Base-by-base conservation (phyloP, 129 eudicot genomes). In the Arctium minus region DNA sequence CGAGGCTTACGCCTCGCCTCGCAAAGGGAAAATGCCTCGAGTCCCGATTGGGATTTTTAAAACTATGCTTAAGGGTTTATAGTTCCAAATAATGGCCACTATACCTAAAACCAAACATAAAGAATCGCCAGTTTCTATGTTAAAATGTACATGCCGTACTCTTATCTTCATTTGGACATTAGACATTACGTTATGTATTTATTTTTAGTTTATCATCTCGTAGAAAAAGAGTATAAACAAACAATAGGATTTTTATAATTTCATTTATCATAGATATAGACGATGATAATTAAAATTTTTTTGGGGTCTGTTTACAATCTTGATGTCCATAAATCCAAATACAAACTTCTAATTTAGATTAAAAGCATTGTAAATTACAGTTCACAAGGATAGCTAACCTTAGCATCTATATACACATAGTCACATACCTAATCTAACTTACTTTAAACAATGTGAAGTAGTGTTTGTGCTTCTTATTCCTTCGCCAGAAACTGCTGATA, bases 391-490 rank as follows among this genome's bases (percentile, higher is more conserved):
- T 72, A 42, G 2, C 44, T 9, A 46, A 53, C 32, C 5, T 27
- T 70, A 80, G 38, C 70, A 80, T 32, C 39, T 32, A 9, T 70
- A 79, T 69, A 15, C 18, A 4, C 35, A 8, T 7, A 7, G 8
- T 67, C 18, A 27, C 32, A 27, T 65, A 9, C 71, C 3, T 50
- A 37, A 36, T 38, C 35, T 22, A 72, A 50, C 37, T 35, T 80
- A 42, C 27, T 48, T 30, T 22, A 60, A 80, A 80, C 70, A 1
- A 76, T 76, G 48, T 15, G 46, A 53, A 53, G 80, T 76, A 75
- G 78, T 29, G 68, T 6, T 29, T 40, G 7, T 60, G 3, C 71
- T 67, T 22, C 33, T 67, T 8, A 29, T 67, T 22, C 33, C 71
- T 67, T 27, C 8, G 11, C 71, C 12, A 67, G 71, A 67, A 67